A percentile compares a stretch with the other conserved stretches of the same genome.
Conservation (phyloP, 2,329 filamentous ascomycete species). For the Dothistroma septosporum region DNA sequence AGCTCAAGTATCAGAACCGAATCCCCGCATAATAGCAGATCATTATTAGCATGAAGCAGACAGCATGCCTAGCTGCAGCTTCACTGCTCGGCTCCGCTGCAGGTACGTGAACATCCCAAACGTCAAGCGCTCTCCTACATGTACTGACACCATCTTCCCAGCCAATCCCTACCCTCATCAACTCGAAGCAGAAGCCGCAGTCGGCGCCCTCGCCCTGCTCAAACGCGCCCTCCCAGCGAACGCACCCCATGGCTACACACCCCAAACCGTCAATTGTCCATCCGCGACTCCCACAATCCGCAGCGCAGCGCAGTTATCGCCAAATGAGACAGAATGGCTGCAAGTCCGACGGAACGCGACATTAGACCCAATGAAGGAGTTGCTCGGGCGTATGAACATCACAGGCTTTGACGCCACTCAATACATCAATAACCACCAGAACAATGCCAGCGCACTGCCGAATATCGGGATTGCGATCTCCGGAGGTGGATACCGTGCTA, state of each 20-base stretch:
- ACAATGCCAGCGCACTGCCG: conserved; percentile 56
- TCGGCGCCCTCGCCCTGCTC: conserved; percentile 5
- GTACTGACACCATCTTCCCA: background rate
- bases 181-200: conserved; percentile 5
- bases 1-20: background rate
- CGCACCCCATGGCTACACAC: conserved; percentile 67
- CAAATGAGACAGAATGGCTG: conserved; percentile 71
- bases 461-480: conserved; percentile 75
- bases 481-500: conserved; percentile 81
- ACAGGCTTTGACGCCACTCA: conserved; percentile 68
- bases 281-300: conserved; percentile 65
- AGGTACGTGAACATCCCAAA: conserved; percentile 8
- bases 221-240: conserved; percentile 44
- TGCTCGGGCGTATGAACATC: conserved; percentile 69
- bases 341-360: conserved; percentile 67
- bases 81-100: conserved; percentile 9
- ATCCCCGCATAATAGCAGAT: background rate
- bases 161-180: conserved; percentile 8
- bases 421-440: conserved; percentile 62
- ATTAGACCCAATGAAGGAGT: conserved; percentile 66
- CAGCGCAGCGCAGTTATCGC: conserved; percentile 58
- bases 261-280: conserved; percentile 65
- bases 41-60: background rate
- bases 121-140: background rate
- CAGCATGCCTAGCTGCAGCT: background rate